Evolutionary conservation across 2,329 filamentous ascomycete species (phyloP).

Genomic region (Colletotrichum karsti): DNA sequence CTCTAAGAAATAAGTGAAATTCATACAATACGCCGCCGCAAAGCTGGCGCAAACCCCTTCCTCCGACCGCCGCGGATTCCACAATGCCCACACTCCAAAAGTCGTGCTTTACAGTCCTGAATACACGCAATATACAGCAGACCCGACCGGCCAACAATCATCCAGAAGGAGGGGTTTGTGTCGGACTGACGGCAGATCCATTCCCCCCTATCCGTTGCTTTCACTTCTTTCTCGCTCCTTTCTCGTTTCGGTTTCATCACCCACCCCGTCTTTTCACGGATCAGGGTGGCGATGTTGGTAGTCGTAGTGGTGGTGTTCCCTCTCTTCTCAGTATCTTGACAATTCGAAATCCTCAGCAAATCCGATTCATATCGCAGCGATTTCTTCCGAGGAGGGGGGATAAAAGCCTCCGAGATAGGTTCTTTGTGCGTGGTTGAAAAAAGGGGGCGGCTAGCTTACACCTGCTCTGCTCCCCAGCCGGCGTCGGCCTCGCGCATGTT

Average conservation of each 20-base stretch:
- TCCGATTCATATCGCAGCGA: constrained; percentile 22
- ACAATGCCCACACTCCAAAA: not conserved
- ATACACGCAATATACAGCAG: constrained; percentile 23
- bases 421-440: constrained; percentile 24
- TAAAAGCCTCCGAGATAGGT: constrained; percentile 21
- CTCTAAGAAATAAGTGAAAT: constrained; percentile 16
- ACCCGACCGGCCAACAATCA: not conserved
- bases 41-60: not conserved
- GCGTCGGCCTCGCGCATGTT: constrained; percentile 84
- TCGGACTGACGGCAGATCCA: not conserved
- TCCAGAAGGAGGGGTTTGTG: not conserved
- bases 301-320: not conserved
- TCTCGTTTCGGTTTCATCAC: not conserved
- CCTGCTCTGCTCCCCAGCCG: constrained; percentile 81
- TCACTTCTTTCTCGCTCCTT: not conserved
- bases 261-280: not conserved
- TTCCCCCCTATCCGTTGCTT: not conserved
- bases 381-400: not conserved
- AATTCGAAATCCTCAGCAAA: constrained; percentile 28
- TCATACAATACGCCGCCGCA: not conserved
- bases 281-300: not conserved
- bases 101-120: constrained; percentile 13
- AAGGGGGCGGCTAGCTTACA: constrained; percentile 53
- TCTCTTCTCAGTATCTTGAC: constrained; percentile 29
- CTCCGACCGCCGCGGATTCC: not conserved